phyloP scores from a whole-genome alignment of 176 grass and related monocot species.

The Oryza punctata region DNA sequence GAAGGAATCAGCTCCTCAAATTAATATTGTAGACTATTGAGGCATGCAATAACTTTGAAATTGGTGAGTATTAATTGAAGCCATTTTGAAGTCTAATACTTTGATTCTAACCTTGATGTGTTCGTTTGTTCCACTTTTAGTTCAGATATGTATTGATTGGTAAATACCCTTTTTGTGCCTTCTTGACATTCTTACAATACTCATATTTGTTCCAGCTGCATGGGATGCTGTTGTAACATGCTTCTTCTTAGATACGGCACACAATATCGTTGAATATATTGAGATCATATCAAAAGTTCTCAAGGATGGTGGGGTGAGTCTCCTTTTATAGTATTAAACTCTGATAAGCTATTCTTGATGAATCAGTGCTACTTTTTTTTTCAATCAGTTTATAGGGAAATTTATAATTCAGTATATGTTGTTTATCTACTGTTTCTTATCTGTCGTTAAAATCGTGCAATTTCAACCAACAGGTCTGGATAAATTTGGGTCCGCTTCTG shows the following conservation, averaged over 20 bases:
- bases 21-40: constrained; percentile 12
- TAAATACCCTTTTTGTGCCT: not conserved
- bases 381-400: constrained; percentile 5
- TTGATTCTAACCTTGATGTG: constrained; percentile 7
- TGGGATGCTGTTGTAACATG: constrained; percentile 99
- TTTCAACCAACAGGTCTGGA: constrained; percentile 77
- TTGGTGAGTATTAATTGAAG: not conserved
- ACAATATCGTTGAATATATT: constrained; percentile 98
- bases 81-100: constrained; percentile 4
- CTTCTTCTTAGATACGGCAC: constrained; percentile 94
- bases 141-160: constrained; percentile 22
- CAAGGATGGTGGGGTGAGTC: constrained; percentile 85
- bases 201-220: constrained; percentile 57
- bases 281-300: constrained; percentile 95
- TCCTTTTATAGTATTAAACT: constrained; percentile 21
- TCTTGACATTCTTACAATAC: constrained; percentile 22
- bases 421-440: constrained; percentile 5
- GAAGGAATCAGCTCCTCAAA: not conserved
- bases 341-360: constrained; percentile 13
- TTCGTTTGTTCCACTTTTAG: constrained; percentile 23
- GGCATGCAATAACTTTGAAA: constrained; percentile 3
- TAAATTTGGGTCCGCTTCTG: constrained; percentile 89
- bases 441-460: constrained; percentile 14
- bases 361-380: constrained; percentile 4
- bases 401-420: constrained; percentile 13